Evolutionary conservation across 208 protist species (phyloP), one percentile per base, ranked within the genome.

Genomic region (Trypanosoma avium): DNA sequence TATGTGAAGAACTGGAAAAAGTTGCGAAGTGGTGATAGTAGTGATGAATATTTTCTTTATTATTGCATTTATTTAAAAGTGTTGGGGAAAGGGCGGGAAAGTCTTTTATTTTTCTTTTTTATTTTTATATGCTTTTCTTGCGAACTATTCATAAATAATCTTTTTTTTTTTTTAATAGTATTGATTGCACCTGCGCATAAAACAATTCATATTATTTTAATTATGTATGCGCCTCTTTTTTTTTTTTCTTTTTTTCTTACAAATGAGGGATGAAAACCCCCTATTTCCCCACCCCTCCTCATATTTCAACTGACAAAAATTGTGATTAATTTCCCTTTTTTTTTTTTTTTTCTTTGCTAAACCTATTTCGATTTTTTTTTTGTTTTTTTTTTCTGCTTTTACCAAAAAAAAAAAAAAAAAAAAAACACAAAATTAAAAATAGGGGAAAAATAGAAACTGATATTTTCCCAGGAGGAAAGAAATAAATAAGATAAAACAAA

Each of bases 1-100:
- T 60, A 26, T 19, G 61, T 24, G 32, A 36, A 32, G 10, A 30
- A 9, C 36, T 69, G 54, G 30, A 61, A 33, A 45, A 8, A 12
- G 63, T 69, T 43, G 19, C 54, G 0, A 60, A 54, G 29, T 69
- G 54, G 63, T 69, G 38, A 57, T 22, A 17, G 21, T 17, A 21
- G 12, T 6, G 4, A 4, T 33, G 22, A 24, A 52, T 5, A n/a
- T 52, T 2, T 49, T 8, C 52, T 62, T 49, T 63, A 2, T 43
- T 53, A n/a, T n/a, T n/a, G n/a, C n/a, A n/a, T n/a, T n/a, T n/a
- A n/a, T n/a, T n/a, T n/a, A n/a, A n/a, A n/a, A n/a, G n/a, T n/a
- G n/a, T n/a, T n/a, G n/a, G n/a, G n/a, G n/a, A n/a, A n/a, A n/a
- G n/a, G n/a, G n/a, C n/a, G n/a, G n/a, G n/a, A n/a, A n/a, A n/a